Conservation (phyloP, 2,329 filamentous ascomycete genomes). For the Pseudogymnoascus pannorum region DNA sequence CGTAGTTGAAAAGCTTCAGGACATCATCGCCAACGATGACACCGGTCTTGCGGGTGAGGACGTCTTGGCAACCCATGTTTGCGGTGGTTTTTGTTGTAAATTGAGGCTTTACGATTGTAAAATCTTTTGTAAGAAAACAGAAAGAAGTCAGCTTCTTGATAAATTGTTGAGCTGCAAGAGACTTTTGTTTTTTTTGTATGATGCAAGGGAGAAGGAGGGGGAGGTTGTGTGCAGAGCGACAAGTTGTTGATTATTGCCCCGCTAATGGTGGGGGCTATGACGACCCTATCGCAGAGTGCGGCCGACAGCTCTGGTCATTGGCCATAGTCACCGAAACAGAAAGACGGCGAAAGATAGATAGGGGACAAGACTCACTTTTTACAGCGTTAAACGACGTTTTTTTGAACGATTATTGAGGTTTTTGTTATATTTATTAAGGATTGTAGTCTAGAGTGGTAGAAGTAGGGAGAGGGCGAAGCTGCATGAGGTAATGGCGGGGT, state of each 20-base stretch:
- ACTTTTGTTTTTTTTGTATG: constrained; percentile 8
- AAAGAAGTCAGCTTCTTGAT: background rate
- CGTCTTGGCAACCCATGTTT: constrained; percentile 41
- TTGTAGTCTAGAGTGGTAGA: background rate
- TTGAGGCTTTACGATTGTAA: constrained; percentile 10
- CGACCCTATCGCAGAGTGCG: background rate
- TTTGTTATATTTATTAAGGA: background rate
- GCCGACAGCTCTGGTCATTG: background rate
- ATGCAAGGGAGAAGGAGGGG: background rate
- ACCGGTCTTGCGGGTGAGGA: constrained; percentile 56
- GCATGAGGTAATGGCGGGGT: constrained; percentile 5
- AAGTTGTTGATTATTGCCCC: constrained; percentile 5
- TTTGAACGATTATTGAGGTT: background rate
- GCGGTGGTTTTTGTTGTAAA: constrained; percentile 12
- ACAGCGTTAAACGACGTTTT: background rate
- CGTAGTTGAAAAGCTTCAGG: constrained; percentile 75
- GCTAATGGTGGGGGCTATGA: constrained; percentile 9
- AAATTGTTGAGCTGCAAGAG: background rate
- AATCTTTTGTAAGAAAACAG: background rate
- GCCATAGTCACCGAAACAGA: background rate
- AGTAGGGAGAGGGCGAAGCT: background rate
- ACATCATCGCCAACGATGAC: constrained; percentile 63
- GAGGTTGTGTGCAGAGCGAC: constrained; percentile 1
- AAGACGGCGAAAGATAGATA: constrained; percentile 1
- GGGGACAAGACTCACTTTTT: background rate